Evolutionary conservation across 164 flowering plant genomes (phyloP), one percentile per base, ranked within the genome.

Genomic region (Vitis rupestris): DNA sequence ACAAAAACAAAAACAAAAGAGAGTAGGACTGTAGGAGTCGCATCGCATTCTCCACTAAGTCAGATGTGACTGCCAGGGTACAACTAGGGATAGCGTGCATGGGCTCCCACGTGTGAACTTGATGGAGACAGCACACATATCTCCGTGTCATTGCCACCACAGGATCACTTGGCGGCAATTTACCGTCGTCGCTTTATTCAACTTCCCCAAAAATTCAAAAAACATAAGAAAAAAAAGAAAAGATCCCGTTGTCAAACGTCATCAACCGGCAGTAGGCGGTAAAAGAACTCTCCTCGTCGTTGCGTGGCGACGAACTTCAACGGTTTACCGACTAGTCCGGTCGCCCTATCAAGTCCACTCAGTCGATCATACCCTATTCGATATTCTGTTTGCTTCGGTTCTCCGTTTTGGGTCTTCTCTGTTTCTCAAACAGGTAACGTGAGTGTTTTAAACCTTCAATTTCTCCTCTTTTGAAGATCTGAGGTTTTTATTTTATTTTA

Each of bases 261-360:
- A 50, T 49, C 15, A 66, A 72, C 75, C 66, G 60, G 70, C 17
- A 61, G n/a, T 11, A 53, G 61, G 61, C 66, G 67, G 75, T 72
- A 7, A 72, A 61, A n/a, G 63, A 16, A 10, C 1, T 10, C 10
- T 47, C 47, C 13, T 59, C 48, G 0, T 2, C 51, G 50, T 4
- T 72, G 61, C 47, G 60, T 19, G 48, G 75, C 68, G 65, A 51
- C 30, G 49, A 16, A 10, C 44, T 51, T 48, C 10, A 12, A 9
- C 48, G 50, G 29, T 29, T 49, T 13, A 71, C 74, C 16, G 64
- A 68, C 74, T 64, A 15, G 51, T 63, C 56, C 73, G 67, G 73
- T 70, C 13, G 14, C 66, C 1, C 19, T 31, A 2, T 15, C 17
- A 29, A 29, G 13, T 49, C 13, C 19, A 11, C 49, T 17, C 66